These are phyloP conservation scores for Alternaria hordeiaustralica DNA, from an alignment of 2,329 filamentous ascomycete species.

Conservation along the genomic window DNA sequence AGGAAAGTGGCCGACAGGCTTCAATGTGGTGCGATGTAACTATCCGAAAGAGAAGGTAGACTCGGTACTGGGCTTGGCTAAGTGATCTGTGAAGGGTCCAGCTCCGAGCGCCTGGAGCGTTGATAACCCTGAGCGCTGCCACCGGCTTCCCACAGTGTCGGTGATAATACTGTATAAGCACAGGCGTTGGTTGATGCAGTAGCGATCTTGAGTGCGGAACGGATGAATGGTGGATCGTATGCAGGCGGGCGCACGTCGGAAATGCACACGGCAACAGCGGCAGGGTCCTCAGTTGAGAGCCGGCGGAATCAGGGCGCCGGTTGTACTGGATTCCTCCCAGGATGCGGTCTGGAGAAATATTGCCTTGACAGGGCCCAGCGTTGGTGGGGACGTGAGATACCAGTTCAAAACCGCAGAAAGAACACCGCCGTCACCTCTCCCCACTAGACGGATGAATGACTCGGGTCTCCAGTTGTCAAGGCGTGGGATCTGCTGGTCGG, in stretches of 20 bases:
- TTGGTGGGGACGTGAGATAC: slow-evolving; percentile 17
- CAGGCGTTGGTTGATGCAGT: slow-evolving; percentile 19
- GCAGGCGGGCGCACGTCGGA: slow-evolving; percentile 7
- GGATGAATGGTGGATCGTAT: slow-evolving; percentile 11
- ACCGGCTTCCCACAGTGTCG: slow-evolving; percentile 24
- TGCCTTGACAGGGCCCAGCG: slow-evolving; percentile 1
- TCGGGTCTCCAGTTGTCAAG: slow-evolving; percentile 22
- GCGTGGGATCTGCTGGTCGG: slow-evolving; percentile 28
- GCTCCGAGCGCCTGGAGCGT: slow-evolving; percentile 27
- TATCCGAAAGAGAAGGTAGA: slow-evolving; percentile 14
- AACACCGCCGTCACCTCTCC: slow-evolving; percentile 14
- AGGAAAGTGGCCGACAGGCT: slow-evolving; percentile 32
- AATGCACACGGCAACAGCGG: slow-evolving; percentile 10
- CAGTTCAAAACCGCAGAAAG: slow-evolving; percentile 15
- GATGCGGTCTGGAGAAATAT: background rate
- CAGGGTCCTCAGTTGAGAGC: slow-evolving; percentile 2
- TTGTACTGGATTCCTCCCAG: slow-evolving; percentile 9
- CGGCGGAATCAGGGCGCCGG: slow-evolving; percentile 3
- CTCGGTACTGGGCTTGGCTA: slow-evolving; percentile 23
- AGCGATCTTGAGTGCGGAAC: slow-evolving; percentile 18
- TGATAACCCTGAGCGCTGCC: slow-evolving; percentile 24
- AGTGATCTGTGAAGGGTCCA: slow-evolving; percentile 30
- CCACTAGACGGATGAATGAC: slow-evolving; percentile 17
- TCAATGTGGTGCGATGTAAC: slow-evolving; percentile 21
- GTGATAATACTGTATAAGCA: slow-evolving; percentile 18